Conservation (phyloP, 768 basidiomycete species). For the Chalciporus pseudorubinellus region DNA sequence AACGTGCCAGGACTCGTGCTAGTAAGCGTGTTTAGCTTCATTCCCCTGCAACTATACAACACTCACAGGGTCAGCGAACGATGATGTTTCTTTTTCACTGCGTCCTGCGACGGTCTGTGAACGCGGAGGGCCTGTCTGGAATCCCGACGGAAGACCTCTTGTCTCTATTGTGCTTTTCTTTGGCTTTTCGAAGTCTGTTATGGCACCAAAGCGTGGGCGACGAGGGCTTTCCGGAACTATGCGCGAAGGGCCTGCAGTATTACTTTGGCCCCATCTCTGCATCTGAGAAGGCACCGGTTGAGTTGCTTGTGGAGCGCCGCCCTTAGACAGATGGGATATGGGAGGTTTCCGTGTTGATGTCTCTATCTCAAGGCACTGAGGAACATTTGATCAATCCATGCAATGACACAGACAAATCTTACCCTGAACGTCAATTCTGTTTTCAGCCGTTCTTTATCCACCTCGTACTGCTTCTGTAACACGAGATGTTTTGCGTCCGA, state of each 20-base stretch:
- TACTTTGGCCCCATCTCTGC: conserved; percentile 33
- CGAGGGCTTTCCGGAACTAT: conserved; percentile 37
- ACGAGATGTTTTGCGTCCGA: conserved; percentile 54
- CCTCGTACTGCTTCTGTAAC: conserved; percentile 60
- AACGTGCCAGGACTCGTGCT: conserved; percentile 16
- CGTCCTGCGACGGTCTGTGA: conserved; percentile 14
- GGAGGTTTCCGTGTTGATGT: conserved; percentile 51
- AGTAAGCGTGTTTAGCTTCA: background rate
- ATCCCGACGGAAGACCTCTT: conserved; percentile 26
- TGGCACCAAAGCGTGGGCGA: conserved; percentile 34
- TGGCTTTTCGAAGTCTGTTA: conserved; percentile 23
- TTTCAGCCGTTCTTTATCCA: conserved; percentile 66
- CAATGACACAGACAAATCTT: conserved; percentile 17
- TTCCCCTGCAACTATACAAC: background rate
- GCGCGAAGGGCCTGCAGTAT: conserved; percentile 27
- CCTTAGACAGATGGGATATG: conserved; percentile 44
- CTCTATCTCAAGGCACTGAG: conserved; percentile 69
- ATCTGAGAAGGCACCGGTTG: conserved; percentile 40
- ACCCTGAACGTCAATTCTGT: conserved; percentile 73
- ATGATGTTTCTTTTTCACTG: conserved; percentile 19
- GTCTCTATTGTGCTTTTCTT: conserved; percentile 15
- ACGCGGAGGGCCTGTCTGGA: conserved; percentile 20
- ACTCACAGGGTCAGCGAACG: conserved; percentile 9
- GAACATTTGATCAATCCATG: conserved; percentile 12
- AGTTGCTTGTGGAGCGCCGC: conserved; percentile 42